These are phyloP conservation scores for Dryas alaskensis DNA, from an alignment of 306 rosid genomes.

Conservation along the genomic window DNA sequence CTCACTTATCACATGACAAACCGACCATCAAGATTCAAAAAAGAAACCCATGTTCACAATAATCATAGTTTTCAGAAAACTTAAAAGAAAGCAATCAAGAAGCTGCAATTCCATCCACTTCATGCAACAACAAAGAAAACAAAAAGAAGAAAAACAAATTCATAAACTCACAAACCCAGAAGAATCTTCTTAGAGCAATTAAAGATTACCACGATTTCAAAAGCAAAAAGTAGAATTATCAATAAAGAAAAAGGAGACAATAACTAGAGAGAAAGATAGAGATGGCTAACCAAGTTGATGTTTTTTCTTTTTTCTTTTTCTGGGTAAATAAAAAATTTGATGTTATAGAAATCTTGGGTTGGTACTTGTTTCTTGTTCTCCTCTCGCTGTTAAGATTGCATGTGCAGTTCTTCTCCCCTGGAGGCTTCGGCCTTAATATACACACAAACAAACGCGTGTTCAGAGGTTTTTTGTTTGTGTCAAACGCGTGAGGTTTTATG, in stretches of 20 bases:
- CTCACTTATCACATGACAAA: background rate
- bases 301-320: no score
- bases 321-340: no score
- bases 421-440: no score
- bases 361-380: no score
- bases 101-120: background rate
- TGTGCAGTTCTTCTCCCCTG: no score
- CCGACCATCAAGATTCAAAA: background rate
- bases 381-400: no score
- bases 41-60: background rate
- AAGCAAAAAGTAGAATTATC: background rate
- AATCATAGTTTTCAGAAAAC: background rate
- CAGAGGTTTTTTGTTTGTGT: no score
- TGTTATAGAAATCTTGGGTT: no score
- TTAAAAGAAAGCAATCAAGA: background rate
- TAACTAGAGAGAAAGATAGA: background rate
- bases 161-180: constrained; percentile 1
- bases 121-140: background rate
- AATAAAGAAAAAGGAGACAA: background rate
- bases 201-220: background rate
- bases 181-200: background rate
- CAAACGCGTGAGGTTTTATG: no score
- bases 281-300: background rate
- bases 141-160: background rate
- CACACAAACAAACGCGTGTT: no score